These are phyloP conservation scores for Funneliformis mosseae DNA, from an alignment of 192 early-diverging fungal species.

Conservation along the genomic window DNA sequence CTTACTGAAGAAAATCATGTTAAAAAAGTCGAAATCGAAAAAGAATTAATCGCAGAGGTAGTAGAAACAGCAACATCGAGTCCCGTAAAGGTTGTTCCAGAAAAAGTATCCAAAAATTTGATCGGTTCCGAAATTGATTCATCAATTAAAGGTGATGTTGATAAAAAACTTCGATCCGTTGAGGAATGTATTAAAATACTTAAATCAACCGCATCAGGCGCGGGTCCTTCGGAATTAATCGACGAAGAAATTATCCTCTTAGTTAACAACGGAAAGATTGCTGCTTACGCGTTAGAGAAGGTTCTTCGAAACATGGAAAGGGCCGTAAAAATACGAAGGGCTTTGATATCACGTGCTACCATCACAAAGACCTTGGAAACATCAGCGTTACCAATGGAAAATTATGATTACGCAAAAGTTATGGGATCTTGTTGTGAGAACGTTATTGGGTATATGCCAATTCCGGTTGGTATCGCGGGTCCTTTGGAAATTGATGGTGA, in stretches of 20 bases:
- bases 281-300: slow-evolving; percentile 90
- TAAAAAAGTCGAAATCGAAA: not conserved
- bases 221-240: slow-evolving; percentile 48
- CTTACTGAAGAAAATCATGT: not conserved
- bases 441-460: slow-evolving; percentile 90
- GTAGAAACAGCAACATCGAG: no score
- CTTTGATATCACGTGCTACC: slow-evolving; percentile 70
- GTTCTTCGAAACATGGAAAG: slow-evolving; percentile 73
- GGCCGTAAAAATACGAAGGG: slow-evolving; percentile 82
- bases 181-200: slow-evolving; percentile 50
- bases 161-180: slow-evolving; percentile 39
- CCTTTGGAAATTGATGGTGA: slow-evolving; percentile 84
- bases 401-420: slow-evolving; percentile 89
- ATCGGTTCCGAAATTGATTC: not conserved
- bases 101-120: no score
- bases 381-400: slow-evolving; percentile 73
- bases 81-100: no score
- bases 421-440: slow-evolving; percentile 95
- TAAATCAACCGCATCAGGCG: slow-evolving; percentile 37
- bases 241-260: slow-evolving; percentile 81
- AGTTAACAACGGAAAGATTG: slow-evolving; percentile 71
- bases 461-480: slow-evolving; percentile 92
- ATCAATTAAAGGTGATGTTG: not conserved
- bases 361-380: slow-evolving; percentile 64
- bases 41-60: not conserved